phyloP scores from a whole-genome alignment of 2,329 filamentous ascomycete species.

The Aspergillus puulaauensis region DNA sequence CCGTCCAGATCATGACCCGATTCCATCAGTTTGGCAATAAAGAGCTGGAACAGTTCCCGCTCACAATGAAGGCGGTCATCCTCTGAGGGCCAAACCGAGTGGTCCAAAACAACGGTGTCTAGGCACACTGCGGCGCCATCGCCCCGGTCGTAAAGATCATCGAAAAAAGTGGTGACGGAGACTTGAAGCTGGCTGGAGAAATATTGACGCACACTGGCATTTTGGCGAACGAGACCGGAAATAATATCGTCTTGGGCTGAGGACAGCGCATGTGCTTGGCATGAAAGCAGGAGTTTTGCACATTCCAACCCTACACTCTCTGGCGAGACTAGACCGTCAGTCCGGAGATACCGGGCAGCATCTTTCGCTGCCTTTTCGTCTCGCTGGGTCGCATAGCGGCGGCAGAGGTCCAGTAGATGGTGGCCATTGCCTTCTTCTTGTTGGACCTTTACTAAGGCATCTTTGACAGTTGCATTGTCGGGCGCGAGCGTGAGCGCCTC shows the following conservation, averaged over 20 bases:
- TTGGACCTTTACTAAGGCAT: conserved; percentile 46
- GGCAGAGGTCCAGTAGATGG: conserved; percentile 45
- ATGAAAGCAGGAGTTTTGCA: conserved; percentile 43
- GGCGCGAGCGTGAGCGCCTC: conserved; percentile 50
- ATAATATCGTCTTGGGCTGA: conserved; percentile 48
- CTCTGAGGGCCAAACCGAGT: conserved; percentile 46
- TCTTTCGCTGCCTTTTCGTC: conserved; percentile 47
- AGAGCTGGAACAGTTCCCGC: conserved; percentile 57
- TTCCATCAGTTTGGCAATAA: conserved; percentile 87
- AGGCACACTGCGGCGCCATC: conserved; percentile 49
- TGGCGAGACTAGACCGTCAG: conserved; percentile 44
- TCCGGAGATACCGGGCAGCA: conserved; percentile 42
- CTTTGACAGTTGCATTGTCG: conserved; percentile 45
- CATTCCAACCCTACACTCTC: conserved; percentile 44
- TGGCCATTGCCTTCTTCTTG: conserved; percentile 44
- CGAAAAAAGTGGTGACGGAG: conserved; percentile 49
- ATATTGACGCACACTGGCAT: conserved; percentile 41
- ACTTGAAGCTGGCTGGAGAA: conserved; percentile 44
- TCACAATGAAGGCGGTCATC: conserved; percentile 45
- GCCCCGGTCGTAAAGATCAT: conserved; percentile 49
- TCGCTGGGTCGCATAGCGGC: conserved; percentile 41
- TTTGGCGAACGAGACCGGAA: conserved; percentile 46
- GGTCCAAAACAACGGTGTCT: conserved; percentile 47
- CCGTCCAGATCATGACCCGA: conserved; percentile 74
- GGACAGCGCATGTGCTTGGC: conserved; percentile 36